These are phyloP conservation scores for Astrothelium subdiscretum DNA, from an alignment of 495 filamentous ascomycete genomes.

Conservation along the genomic window DNA sequence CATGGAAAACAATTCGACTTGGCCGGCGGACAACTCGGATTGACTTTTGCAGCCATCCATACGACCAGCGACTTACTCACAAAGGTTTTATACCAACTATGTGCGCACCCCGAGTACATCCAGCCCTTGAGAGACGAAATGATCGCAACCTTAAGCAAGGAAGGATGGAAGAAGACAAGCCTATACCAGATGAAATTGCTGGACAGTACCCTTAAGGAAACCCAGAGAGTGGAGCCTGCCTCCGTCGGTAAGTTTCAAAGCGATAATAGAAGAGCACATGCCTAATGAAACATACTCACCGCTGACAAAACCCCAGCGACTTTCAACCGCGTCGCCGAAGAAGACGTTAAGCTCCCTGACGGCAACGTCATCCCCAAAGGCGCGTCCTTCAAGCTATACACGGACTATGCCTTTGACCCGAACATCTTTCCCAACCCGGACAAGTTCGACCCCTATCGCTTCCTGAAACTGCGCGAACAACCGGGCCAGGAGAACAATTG, in stretches of 20 bases:
- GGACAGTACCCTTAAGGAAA: conserved; percentile 47
- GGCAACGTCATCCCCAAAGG: conserved; percentile 19
- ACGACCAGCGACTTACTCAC: conserved; percentile 4
- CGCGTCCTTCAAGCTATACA: conserved; percentile 6
- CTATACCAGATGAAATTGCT: conserved; percentile 36
- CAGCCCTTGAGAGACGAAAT: conserved; percentile 44
- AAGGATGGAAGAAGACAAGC: conserved; percentile 31
- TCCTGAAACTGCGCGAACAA: conserved; percentile 34
- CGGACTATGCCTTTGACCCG: conserved; percentile 1
- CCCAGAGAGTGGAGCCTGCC: conserved; percentile 32
- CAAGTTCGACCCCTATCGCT: conserved; percentile 44
- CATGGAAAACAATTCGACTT: conserved; percentile 2
- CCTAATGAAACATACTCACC: neutral
- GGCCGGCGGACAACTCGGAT: neutral
- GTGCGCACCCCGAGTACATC: conserved; percentile 35
- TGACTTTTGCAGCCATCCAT: conserved; percentile 9
- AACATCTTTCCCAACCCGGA: conserved; percentile 24
- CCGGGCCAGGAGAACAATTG: conserved; percentile 23
- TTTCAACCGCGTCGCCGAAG: conserved; percentile 13
- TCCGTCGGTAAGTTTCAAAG: conserved; percentile 32
- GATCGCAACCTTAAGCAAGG: conserved; percentile 25
- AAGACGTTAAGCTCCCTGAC: conserved; percentile 17
- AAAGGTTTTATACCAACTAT: conserved; percentile 33
- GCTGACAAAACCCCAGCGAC: conserved; percentile 7
- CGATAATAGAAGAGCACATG: neutral